These are phyloP conservation scores for Arthromyces matolae DNA, from an alignment of 768 basidiomycete species.

Conservation along the genomic window DNA sequence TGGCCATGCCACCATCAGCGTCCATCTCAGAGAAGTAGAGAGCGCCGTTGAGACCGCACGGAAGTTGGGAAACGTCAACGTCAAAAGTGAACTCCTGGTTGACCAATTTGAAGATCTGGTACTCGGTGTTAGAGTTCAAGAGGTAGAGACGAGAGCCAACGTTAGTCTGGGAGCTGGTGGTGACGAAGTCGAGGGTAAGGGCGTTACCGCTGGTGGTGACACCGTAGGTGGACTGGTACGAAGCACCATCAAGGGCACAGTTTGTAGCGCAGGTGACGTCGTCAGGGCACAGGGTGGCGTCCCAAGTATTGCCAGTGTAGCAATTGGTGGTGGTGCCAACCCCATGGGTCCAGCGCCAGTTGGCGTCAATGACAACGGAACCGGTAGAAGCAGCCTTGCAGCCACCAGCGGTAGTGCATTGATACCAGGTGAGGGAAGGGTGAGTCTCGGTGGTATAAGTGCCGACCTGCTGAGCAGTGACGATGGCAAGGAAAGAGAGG, in stretches of 20 bases:
- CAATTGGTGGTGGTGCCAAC: constrained; percentile 36
- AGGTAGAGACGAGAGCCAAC: too few relatives aligned
- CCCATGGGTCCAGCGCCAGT: constrained; percentile 53
- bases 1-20: too few relatives aligned
- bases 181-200: constrained; percentile 47
- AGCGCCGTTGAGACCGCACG: too few relatives aligned
- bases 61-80: neutral
- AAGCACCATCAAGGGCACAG: too few relatives aligned
- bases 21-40: too few relatives aligned
- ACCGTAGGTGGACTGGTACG: constrained; percentile 50
- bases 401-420: constrained; percentile 39
- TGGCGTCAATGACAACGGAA: constrained; percentile 46
- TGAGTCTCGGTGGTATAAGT: too few relatives aligned
- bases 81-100: neutral
- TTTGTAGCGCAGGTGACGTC: too few relatives aligned
- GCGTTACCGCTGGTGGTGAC: too few relatives aligned
- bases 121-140: neutral
- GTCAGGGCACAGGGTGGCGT: constrained; percentile 41
- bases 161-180: constrained; percentile 27
- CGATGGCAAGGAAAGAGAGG: constrained; percentile 35
- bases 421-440: constrained; percentile 37
- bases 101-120: neutral
- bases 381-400: constrained; percentile 33
- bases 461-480: constrained; percentile 36
- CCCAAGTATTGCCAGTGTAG: constrained; percentile 55